phyloP scores from a whole-genome alignment of 1,139 yeast genomes.

The Suhomyces yuchorum region DNA sequence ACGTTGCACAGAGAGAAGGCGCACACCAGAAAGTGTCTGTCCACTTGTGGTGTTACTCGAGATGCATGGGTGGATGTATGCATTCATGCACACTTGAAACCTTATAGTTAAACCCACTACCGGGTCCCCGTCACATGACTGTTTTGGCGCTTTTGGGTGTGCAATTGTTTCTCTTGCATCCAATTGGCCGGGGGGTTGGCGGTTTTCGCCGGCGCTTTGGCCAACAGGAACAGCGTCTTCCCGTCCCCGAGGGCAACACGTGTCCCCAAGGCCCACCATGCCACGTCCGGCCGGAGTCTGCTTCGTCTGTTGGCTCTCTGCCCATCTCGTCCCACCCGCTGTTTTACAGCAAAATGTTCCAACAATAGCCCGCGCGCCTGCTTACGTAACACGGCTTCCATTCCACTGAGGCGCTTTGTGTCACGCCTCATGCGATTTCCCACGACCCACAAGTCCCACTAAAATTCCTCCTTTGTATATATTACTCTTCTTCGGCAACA shows the following conservation, averaged over 20 bases:
- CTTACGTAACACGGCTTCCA: not conserved
- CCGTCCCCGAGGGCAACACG: too few species aligned
- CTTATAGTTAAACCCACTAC: not conserved
- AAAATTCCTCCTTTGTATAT: slow-evolving; percentile 9
- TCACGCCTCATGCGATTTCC: not conserved
- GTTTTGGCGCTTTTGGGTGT: not conserved
- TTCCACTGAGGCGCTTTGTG: not conserved
- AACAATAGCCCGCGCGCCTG: not conserved
- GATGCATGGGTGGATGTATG: not conserved
- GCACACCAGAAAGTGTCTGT: not conserved
- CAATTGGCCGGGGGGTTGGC: too few species aligned
- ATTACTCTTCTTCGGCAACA: slow-evolving; percentile 9
- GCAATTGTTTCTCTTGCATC: not conserved
- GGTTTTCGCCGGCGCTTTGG: too few species aligned
- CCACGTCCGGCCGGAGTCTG: too few species aligned
- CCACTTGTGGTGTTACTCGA: not conserved
- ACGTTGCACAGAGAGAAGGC: not conserved
- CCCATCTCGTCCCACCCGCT: not conserved
- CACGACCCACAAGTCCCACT: slow-evolving; percentile 2
- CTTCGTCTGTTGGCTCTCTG: not conserved
- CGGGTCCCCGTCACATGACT: not conserved
- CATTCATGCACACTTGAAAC: not conserved
- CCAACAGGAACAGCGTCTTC: too few species aligned
- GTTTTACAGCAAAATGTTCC: not conserved
- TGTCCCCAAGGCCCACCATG: too few species aligned